phyloP scores from a whole-genome alignment of 805 yeast species.

The Barnettozyma botsteinii region DNA sequence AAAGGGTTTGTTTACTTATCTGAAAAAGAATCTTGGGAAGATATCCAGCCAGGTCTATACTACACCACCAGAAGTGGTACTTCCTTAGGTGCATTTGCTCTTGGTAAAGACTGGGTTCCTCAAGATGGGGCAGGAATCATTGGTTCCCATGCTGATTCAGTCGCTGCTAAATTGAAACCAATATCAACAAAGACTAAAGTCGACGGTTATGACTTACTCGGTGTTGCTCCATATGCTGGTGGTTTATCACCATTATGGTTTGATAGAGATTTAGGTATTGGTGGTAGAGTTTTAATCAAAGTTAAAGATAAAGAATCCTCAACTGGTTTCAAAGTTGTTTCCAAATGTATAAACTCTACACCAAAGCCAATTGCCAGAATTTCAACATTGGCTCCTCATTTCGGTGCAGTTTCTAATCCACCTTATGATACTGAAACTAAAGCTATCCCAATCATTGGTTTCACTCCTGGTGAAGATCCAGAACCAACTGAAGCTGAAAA shows the following conservation, averaged over 20 bases:
- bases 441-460: slow-evolving; percentile 75
- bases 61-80: slow-evolving; percentile 68
- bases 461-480: slow-evolving; percentile 31
- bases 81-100: slow-evolving; percentile 59
- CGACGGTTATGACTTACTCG: slow-evolving; percentile 73
- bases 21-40: slow-evolving; percentile 46
- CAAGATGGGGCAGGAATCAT: slow-evolving; percentile 61
- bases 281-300: slow-evolving; percentile 65
- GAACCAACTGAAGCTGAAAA: slow-evolving; percentile 56
- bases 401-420: slow-evolving; percentile 61
- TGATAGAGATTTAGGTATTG: slow-evolving; percentile 83
- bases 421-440: slow-evolving; percentile 76
- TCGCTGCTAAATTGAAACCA: slow-evolving; percentile 68
- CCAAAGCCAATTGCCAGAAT: slow-evolving; percentile 73
- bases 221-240: slow-evolving; percentile 83
- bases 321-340: slow-evolving; percentile 30
- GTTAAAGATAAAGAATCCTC: slow-evolving; percentile 26
- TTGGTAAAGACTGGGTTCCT: slow-evolving; percentile 63
- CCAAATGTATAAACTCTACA: slow-evolving; percentile 48
- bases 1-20: slow-evolving; percentile 61
- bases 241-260: slow-evolving; percentile 62
- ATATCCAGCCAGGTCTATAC: slow-evolving; percentile 45
- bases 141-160: slow-evolving; percentile 73
- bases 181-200: slow-evolving; percentile 51
- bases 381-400: slow-evolving; percentile 84